These are phyloP conservation scores for Paecilomyces fulvus DNA, from an alignment of 2,329 filamentous ascomycete genomes.

Conservation along the genomic window DNA sequence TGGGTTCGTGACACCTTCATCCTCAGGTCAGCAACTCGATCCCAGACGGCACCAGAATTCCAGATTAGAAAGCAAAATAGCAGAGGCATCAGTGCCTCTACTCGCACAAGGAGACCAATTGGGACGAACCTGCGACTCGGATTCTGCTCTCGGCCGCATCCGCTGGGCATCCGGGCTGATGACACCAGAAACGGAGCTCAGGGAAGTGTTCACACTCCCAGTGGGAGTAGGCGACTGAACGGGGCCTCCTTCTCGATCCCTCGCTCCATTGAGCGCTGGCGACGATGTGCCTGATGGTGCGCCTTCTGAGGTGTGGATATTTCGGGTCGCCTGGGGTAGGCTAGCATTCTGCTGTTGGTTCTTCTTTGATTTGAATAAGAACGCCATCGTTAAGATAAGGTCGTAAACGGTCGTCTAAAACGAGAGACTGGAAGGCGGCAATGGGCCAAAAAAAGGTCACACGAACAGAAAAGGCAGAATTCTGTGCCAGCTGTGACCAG, in stretches of 20 bases:
- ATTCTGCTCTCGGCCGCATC: slow-evolving; percentile 46
- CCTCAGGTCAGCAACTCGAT: neutral
- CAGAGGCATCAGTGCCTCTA: neutral
- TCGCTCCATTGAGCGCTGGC: slow-evolving; percentile 40
- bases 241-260: slow-evolving; percentile 25
- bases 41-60: neutral
- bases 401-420: neutral
- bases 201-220: slow-evolving; percentile 57
- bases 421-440: neutral
- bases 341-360: slow-evolving; percentile 46
- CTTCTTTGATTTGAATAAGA: slow-evolving; percentile 77
- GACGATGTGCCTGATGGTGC: slow-evolving; percentile 32
- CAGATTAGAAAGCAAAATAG: neutral
- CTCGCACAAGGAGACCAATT: neutral
- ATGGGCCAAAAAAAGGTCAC: neutral
- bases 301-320: slow-evolving; percentile 50
- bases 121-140: slow-evolving; percentile 46
- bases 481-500: neutral
- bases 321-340: slow-evolving; percentile 47
- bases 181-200: slow-evolving; percentile 60
- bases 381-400: slow-evolving; percentile 53
- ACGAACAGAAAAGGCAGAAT: neutral
- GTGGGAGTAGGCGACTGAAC: slow-evolving; percentile 60
- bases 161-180: slow-evolving; percentile 59
- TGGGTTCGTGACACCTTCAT: slow-evolving; percentile 24